These are phyloP conservation scores for Beverwykella pulmonaria DNA, from an alignment of 495 filamentous ascomycete species.

Conservation along the genomic window DNA sequence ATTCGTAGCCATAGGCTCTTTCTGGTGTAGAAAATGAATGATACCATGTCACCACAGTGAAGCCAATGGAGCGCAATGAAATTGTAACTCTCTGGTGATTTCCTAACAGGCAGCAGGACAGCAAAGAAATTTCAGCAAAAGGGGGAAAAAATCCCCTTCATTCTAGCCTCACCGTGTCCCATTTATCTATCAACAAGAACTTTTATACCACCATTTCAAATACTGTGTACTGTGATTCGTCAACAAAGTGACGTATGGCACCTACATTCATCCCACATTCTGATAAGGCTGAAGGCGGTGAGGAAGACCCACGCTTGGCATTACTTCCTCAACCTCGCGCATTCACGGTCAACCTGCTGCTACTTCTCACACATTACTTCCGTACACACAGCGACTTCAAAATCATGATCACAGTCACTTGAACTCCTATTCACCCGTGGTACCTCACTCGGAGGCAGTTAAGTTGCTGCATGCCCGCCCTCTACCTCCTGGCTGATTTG, in stretches of 20 bases:
- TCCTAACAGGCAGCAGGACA: no score
- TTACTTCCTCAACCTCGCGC: neutral
- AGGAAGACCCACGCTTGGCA: slow-evolving; percentile 11
- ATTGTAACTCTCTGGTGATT: neutral
- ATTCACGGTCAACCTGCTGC: neutral
- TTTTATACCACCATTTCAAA: no score
- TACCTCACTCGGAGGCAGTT: neutral
- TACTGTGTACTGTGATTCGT: no score
- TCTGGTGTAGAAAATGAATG: slow-evolving; percentile 35
- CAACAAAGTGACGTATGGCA: slow-evolving; percentile 3
- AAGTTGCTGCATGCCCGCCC: neutral
- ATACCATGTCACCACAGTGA: slow-evolving; percentile 16
- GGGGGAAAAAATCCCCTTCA: no score
- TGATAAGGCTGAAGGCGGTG: slow-evolving; percentile 35
- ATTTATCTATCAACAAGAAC: no score
- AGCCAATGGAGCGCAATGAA: neutral
- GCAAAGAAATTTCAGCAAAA: no score
- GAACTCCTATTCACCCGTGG: neutral
- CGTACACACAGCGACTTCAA: neutral
- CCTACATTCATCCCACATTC: no score
- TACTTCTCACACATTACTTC: neutral
- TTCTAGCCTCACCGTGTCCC: no score
- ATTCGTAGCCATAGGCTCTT: slow-evolving; percentile 6
- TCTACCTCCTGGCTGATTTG: neutral
- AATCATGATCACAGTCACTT: neutral